These are phyloP conservation scores for Rhodotorula sp. DNA, from an alignment of 1,284 basidiomycete species.

Conservation along the genomic window DNA sequence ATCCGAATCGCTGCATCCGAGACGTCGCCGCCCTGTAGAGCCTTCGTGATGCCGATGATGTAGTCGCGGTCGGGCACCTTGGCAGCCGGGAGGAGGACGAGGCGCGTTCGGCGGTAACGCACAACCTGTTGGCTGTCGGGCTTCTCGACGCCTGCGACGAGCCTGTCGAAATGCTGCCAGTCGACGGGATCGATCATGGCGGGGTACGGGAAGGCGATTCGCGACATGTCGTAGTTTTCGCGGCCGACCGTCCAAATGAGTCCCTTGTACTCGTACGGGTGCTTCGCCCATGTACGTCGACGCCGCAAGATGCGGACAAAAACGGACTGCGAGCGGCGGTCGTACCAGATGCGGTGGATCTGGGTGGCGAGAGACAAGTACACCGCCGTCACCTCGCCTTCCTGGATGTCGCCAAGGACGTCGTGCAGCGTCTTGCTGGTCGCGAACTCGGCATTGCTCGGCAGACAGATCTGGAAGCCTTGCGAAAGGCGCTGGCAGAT, in stretches of 20 bases:
- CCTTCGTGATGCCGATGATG: conserved; percentile 63
- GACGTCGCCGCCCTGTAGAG: conserved; percentile 50
- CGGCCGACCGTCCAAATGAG: conserved; percentile 84
- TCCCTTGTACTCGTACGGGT: conserved; percentile 75
- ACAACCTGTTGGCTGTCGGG: conserved; percentile 40
- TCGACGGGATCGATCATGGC: conserved; percentile 43
- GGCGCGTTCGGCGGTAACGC: conserved; percentile 90
- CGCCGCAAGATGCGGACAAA: conserved; percentile 85
- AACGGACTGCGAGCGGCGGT: conserved; percentile 72
- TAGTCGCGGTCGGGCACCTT: conserved; percentile 60
- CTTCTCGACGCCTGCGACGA: conserved; percentile 48
- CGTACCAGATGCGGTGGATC: conserved; percentile 85
- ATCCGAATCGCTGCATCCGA: conserved; percentile 34
- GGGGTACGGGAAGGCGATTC: conserved; percentile 33
- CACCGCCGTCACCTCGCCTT: conserved; percentile 56
- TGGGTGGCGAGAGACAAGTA: conserved; percentile 94
- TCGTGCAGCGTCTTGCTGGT: conserved; percentile 38
- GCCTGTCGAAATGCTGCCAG: conserved; percentile 52
- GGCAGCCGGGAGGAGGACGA: conserved; percentile 83
- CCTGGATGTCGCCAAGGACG: conserved; percentile 36
- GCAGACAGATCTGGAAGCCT: conserved; percentile 88
- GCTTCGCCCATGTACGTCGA: conserved; percentile 61
- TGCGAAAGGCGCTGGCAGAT: conserved; percentile 85
- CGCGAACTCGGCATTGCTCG: conserved; percentile 27
- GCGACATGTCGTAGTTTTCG: conserved; percentile 74